A percentile compares a stretch with the other conserved stretches of the same genome.
Conservation (phyloP, 106 monocot species). For the Cymbidium sinense region DNA sequence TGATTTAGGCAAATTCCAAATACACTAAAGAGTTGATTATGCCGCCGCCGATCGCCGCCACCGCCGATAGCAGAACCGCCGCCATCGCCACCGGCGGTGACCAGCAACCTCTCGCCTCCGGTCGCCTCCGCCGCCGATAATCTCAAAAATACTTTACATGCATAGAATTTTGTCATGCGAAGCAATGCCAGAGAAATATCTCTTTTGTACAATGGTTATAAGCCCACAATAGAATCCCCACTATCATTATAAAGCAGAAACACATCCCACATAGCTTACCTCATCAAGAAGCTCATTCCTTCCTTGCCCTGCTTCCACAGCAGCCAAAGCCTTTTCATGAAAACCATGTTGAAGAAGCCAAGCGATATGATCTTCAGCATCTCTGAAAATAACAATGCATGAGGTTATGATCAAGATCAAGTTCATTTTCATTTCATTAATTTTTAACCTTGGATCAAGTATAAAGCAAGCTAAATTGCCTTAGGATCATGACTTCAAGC, state of each 20-base stretch:
- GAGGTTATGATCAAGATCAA: conserved; percentile 1
- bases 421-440: neutral
- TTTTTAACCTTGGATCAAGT: neutral
- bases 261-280: conserved; percentile 20
- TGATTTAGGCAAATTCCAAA: too few species aligned
- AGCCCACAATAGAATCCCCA: neutral
- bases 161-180: neutral
- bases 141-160: too few species aligned
- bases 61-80: too few species aligned
- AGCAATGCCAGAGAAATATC: neutral
- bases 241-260: neutral
- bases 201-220: neutral
- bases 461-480: neutral
- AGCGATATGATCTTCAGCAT: conserved; percentile 98
- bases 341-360: conserved; percentile 98
- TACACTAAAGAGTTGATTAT: too few species aligned
- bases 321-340: conserved; percentile 97
- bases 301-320: conserved; percentile 90
- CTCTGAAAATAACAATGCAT: conserved; percentile 40
- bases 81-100: too few species aligned
- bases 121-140: too few species aligned
- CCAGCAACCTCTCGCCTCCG: too few species aligned
- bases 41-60: too few species aligned
- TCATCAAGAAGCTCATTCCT: conserved; percentile 78
- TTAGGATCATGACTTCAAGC: neutral